Base-by-base conservation (phyloP, 1,139 yeast genomes). In the Yamadazyma pseudoaaseri region DNA sequence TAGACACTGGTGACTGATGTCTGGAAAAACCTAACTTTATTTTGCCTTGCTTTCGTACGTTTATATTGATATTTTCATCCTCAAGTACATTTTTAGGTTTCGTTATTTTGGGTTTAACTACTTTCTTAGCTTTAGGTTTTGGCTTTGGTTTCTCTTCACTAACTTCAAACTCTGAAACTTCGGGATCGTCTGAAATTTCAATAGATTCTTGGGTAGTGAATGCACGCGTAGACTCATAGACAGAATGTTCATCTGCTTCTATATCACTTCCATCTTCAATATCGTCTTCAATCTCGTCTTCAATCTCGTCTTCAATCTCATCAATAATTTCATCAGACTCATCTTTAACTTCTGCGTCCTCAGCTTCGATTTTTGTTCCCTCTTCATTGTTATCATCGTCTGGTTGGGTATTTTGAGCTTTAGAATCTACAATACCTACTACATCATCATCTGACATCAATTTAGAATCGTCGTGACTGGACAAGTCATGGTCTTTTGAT, bases 1-100 rank as follows among this genome's bases (percentile, higher is more conserved):
- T 42, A 4, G 52, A 41, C 3, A 49, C 48, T 1, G 58, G 47
- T 0, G 59, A 44, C 3, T 22, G 23, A 27, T 33, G 20, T 26
- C 36, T 37, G 14, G 10, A 31, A 14, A 25, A 8, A 7, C 33
- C 28, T 10, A 37, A 23, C 24, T 28, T 33, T 39, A 36, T 28
- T 33, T 38, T 17, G 54, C 39, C 35, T 47, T 52, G 31, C 40
- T 48, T 13, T 35, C 27, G 30, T 5, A 28, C 15, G 5, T 16
- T 25, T 26, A 36, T 30, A 4, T 21, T 18, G n/a, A 26, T 10
- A 2, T 11, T n/a, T 6, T 23, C 28, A 13, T 25, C 34, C 11
- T 32, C 30, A n/a, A 22, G 31, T 9, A 27, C 7, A 13, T 16
- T 6, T n/a, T 23, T 22, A 6, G 31, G 27, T 43, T 3, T 20